Evolutionary conservation across 257 asterid genomes (phyloP).

Genomic region (Thymus quinquecostatus): DNA sequence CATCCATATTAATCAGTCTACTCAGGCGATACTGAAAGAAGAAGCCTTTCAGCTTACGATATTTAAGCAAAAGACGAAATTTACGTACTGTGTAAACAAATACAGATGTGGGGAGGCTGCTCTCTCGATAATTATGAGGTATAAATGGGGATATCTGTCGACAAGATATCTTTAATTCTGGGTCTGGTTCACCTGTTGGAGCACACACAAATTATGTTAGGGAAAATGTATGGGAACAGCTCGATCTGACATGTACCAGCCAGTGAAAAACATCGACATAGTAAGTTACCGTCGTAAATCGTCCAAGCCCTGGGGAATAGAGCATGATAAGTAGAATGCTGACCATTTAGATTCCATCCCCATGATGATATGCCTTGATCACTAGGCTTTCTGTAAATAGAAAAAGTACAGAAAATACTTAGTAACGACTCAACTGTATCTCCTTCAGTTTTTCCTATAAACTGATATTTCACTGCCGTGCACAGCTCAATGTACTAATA

Average conservation of each 20-base stretch:
- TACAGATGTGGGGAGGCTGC: conserved; percentile 98
- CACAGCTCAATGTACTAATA: conserved; percentile 9
- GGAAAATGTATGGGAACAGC: conserved; percentile 19
- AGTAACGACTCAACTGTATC: background rate
- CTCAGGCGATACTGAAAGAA: too few species aligned
- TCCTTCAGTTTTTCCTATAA: conserved; percentile 16
- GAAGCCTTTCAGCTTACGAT: too few species aligned
- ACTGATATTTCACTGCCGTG: conserved; percentile 7
- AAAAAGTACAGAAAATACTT: conserved; percentile 16
- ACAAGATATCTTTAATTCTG: conserved; percentile 91
- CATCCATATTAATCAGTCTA: too few species aligned
- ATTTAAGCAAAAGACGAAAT: background rate
- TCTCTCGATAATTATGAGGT: conserved; percentile 93
- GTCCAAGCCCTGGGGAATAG: conserved; percentile 99
- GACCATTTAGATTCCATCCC: conserved; percentile 98
- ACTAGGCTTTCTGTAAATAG: conserved; percentile 61
- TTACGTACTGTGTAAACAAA: conserved; percentile 92
- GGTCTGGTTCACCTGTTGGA: conserved; percentile 95
- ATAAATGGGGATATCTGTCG: conserved; percentile 98
- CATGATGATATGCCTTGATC: conserved; percentile 97
- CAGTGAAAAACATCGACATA: conserved; percentile 7
- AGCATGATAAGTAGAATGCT: conserved; percentile 98
- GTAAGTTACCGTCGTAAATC: conserved; percentile 76
- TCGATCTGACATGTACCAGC: conserved; percentile 24
- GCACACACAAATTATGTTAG: background rate